These are phyloP conservation scores for Picochlorum costavermella DNA, from an alignment of 139 green algal species.

Conservation along the genomic window DNA sequence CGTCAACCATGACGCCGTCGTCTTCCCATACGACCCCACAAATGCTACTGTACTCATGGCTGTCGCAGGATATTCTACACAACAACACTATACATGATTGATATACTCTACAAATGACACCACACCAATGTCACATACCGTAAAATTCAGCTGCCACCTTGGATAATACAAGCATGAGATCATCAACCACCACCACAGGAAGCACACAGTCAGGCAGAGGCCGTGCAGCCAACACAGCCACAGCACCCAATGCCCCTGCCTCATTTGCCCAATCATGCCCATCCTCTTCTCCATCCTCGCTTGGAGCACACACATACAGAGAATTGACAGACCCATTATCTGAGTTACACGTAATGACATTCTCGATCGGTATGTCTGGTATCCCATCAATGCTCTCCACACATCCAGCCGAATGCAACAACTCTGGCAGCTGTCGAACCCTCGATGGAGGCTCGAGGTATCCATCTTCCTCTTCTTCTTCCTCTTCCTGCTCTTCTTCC, in stretches of 20 bases:
- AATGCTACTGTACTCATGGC: constrained; percentile 58
- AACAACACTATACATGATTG: constrained; percentile 9
- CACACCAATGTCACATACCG: constrained; percentile 2
- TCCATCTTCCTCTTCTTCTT: background rate
- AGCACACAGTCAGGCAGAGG: constrained; percentile 7
- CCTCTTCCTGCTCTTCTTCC: background rate
- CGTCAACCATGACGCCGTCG: constrained; percentile 83
- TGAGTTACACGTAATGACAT: constrained; percentile 31
- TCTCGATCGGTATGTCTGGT: constrained; percentile 15
- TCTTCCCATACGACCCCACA: constrained; percentile 85
- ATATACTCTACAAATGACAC: background rate
- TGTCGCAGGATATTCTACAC: constrained; percentile 23
- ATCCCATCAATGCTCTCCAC: constrained; percentile 27
- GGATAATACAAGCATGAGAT: constrained; percentile 13
- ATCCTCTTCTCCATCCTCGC: constrained; percentile 9
- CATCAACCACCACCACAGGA: constrained; percentile 31
- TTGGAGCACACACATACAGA: constrained; percentile 30
- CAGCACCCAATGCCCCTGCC: constrained; percentile 18
- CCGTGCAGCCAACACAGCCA: constrained; percentile 17
- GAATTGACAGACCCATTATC: background rate
- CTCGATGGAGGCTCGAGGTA: constrained; percentile 16
- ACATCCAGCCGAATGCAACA: constrained; percentile 44
- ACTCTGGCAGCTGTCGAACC: constrained; percentile 31
- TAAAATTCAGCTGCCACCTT: constrained; percentile 31
- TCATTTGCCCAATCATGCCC: constrained; percentile 21